Evolutionary conservation across 2,329 filamentous ascomycete species (phyloP).

Genomic region (Penicillium nordicum): DNA sequence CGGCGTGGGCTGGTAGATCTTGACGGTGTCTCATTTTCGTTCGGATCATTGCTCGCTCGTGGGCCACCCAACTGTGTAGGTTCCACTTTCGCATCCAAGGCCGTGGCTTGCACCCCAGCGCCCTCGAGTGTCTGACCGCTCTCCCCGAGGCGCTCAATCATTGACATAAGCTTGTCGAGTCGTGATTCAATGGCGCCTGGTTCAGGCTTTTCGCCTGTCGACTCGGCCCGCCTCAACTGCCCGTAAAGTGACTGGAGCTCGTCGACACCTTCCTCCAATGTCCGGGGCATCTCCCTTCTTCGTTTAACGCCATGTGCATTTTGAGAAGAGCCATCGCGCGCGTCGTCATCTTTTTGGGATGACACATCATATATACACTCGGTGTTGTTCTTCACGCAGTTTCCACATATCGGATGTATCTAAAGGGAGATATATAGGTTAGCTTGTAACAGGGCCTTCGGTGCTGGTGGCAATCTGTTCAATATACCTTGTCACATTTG

Average conservation of each 20-base stretch:
- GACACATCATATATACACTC: conserved; percentile 43
- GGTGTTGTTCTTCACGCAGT: conserved; percentile 44
- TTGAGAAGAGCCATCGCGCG: conserved; percentile 11
- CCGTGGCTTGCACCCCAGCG: conserved; percentile 19
- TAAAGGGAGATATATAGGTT: conserved; percentile 10
- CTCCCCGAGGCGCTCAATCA: conserved; percentile 45
- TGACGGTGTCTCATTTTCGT: conserved; percentile 18
- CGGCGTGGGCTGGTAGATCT: conserved; percentile 35
- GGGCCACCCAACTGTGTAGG: conserved; percentile 16
- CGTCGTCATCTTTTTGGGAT: conserved; percentile 25
- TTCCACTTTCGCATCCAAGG: conserved; percentile 18
- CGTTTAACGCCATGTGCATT: conserved; percentile 35
- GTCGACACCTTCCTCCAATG: conserved; percentile 31
- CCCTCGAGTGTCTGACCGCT: conserved; percentile 29
- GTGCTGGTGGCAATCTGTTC: neutral
- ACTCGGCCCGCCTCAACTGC: conserved; percentile 26
- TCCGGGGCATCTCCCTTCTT: conserved; percentile 30
- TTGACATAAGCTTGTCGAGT: conserved; percentile 43
- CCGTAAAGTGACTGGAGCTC: conserved; percentile 35
- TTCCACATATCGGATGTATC: conserved; percentile 46
- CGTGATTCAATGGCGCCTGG: conserved; percentile 43
- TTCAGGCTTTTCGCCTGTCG: conserved; percentile 26
- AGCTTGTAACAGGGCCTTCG: neutral
- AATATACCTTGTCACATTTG: conserved; percentile 44
- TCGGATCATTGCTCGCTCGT: conserved; percentile 14